Base-by-base conservation (phyloP, 192 early-diverging fungal species). In the Umbelopsis vinacea region DNA sequence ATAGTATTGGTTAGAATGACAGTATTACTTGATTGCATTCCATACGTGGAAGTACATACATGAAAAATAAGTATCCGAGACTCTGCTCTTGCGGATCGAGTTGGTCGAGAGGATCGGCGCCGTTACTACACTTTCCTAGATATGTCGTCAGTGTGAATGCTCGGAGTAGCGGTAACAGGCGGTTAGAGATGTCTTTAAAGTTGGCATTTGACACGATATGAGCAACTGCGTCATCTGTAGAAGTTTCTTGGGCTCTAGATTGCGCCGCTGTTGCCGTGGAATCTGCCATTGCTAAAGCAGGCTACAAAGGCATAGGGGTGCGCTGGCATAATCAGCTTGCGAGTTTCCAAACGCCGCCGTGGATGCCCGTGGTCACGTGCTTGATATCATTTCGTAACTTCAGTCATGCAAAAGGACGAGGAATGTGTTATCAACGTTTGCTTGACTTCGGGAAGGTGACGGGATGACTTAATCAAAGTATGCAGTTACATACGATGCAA, bases 31-130 rank as follows among this genome's bases (percentile, higher is more conserved):
- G 29, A 35, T 3, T 46, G 0, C 5, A 37, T 4, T 33, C 12
- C 37, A 63, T 21, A n/a, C 45, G 47, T 38, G 33, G 7, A 15
- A 8, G 21, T 37, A 43, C 79, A 79, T 84, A 84, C 85, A 86
- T 76, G 21, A 86, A 86, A 60, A 84, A 80, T 0, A 84, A 67
- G 69, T 82, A 86, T n/a, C 79, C 85, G 35, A 83, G 68, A 24
- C 76, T 81, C 47, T 86, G 77, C 6, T 21, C 33, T 2, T 67
- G 52, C 33, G 85, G 85, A 17, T 72, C 74, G 40, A 86, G 73
- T 21, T 77, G 66, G 14, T 75, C 77, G 9, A 86, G 37, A 14
- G 83, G 83, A 76, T 86, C 83, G 22, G 70, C 21, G 4, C 57
- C 57, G 33, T 17, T 37, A 19, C 19, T 26, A 19, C 24, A 63